Evolutionary conservation across 129 eudicot genomes (phyloP).

Genomic region (Escallonia herrerae): DNA sequence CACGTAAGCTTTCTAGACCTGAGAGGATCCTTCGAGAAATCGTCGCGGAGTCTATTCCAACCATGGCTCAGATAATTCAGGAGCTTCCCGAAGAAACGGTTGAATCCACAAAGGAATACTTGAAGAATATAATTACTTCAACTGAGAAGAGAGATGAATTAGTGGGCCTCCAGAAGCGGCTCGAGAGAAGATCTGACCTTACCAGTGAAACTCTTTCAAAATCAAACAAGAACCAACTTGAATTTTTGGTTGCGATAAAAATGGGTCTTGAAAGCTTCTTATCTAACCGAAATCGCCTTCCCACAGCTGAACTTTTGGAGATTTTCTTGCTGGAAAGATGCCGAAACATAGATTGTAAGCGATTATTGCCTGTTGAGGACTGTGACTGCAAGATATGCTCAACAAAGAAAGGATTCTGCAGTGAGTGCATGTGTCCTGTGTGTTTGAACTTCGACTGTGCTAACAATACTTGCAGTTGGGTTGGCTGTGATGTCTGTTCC

Average conservation of each 20-base stretch:
- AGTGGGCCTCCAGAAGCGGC: slow-evolving; percentile 49
- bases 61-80: slow-evolving; percentile 71
- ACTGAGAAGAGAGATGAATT: slow-evolving; percentile 62
- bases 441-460: slow-evolving; percentile 88
- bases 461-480: slow-evolving; percentile 88
- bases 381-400: slow-evolving; percentile 96
- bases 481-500: slow-evolving; percentile 87
- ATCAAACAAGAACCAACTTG: slow-evolving; percentile 52
- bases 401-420: slow-evolving; percentile 73
- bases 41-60: slow-evolving; percentile 62
- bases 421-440: slow-evolving; percentile 91
- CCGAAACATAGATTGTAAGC: slow-evolving; percentile 63
- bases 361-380: slow-evolving; percentile 72
- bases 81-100: slow-evolving; percentile 69
- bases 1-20: slow-evolving; percentile 47
- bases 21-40: slow-evolving; percentile 70
- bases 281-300: slow-evolving; percentile 28
- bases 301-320: slow-evolving; percentile 53
- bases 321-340: slow-evolving; percentile 74
- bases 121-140: slow-evolving; percentile 42
- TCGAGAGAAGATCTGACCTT: slow-evolving; percentile 67
- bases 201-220: slow-evolving; percentile 64
- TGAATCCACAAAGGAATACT: slow-evolving; percentile 68
- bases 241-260: slow-evolving; percentile 58
- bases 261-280: slow-evolving; percentile 61